Base-by-base conservation (phyloP, 805 yeast species). In the Hanseniaspora thailandica region DNA sequence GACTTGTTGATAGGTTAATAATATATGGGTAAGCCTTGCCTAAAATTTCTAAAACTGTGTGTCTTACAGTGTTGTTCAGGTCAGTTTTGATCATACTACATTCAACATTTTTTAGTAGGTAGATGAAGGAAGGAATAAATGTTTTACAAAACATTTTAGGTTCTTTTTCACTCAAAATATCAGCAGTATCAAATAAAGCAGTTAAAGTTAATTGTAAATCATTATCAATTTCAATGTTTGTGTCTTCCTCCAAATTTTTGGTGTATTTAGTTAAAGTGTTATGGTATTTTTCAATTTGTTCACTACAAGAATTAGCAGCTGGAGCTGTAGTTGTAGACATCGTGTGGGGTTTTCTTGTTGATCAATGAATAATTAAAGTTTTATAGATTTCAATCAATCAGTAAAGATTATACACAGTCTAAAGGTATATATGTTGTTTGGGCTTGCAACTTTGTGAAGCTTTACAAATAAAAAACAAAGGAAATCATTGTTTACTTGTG, bases 291-390 rank as follows among this genome's bases (percentile, higher is more conserved):
- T 47, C 50, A 31, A 52, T 52, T 26, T 49, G 53, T 34, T 40
- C 47, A 34, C 35, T 35, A 33, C 35, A 49, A 23, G 47, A 49
- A 26, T 40, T 38, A 33, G 56, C 39, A n/a, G 44, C 31, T 22
- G 38, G 54, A 31, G 55, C 13, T 35, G 46, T 43, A 26, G 41
- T 33, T 15, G 49, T 47, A 33, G 60, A 28, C 46, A 55, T 57
- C n/a, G 36, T 56, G 19, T 35, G n/a, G n/a, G n/a, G n/a, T n/a
- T n/a, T n/a, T n/a, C n/a, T n/a, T n/a, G n/a, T n/a, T n/a, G n/a
- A n/a, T 17, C 8, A 17, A 7, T 17, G 10, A 7, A 19, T 35
- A 35, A 17, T 17, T 8, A 35, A 35, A 19, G n/a, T n/a, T n/a
- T n/a, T n/a, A n/a, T n/a, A n/a, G n/a, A n/a, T n/a, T n/a, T n/a